These are phyloP conservation scores for Hyaloperonospora arabidopsidis DNA, from an alignment of 352 stramenopile genomes.

Conservation along the genomic window DNA sequence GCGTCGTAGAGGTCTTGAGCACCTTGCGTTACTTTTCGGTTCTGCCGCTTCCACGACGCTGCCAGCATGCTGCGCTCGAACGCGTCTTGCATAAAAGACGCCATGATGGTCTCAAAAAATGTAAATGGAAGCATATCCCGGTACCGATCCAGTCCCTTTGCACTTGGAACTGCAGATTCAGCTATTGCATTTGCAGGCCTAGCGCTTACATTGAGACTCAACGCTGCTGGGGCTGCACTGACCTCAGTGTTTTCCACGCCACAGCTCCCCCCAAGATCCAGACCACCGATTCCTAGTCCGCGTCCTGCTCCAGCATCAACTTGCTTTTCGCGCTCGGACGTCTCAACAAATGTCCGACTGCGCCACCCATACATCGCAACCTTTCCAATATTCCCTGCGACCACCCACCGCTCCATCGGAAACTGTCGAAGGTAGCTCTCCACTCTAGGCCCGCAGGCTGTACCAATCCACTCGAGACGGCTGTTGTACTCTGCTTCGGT, in stretches of 20 bases:
- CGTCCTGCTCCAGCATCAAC: conserved; percentile 1
- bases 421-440: conserved; percentile 37
- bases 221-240: conserved; percentile 8
- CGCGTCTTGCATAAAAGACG: conserved; percentile 32
- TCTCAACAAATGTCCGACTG: conserved; percentile 45
- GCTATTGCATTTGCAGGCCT: not conserved
- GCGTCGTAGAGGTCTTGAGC: conserved; percentile 48
- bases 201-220: conserved; percentile 4
- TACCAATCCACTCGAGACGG: conserved; percentile 47
- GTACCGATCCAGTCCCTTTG: conserved; percentile 18
- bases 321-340: conserved; percentile 21
- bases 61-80: conserved; percentile 35
- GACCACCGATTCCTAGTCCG: not conserved
- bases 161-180: conserved; percentile 1
- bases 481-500: conserved; percentile 42
- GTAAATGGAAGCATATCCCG: conserved; percentile 35
- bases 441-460: conserved; percentile 32
- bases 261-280: conserved; percentile 10
- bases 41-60: conserved; percentile 32
- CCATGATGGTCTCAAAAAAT: conserved; percentile 41
- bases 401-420: conserved; percentile 39
- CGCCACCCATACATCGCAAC: conserved; percentile 42
- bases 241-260: not conserved
- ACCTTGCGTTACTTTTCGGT: conserved; percentile 36
- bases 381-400: conserved; percentile 37